Percentiles rank a stretch among this genome's conserved stretches.
Conservation (phyloP, 1,139 yeast genomes). For the Geotrichum phurueaensis region DNA sequence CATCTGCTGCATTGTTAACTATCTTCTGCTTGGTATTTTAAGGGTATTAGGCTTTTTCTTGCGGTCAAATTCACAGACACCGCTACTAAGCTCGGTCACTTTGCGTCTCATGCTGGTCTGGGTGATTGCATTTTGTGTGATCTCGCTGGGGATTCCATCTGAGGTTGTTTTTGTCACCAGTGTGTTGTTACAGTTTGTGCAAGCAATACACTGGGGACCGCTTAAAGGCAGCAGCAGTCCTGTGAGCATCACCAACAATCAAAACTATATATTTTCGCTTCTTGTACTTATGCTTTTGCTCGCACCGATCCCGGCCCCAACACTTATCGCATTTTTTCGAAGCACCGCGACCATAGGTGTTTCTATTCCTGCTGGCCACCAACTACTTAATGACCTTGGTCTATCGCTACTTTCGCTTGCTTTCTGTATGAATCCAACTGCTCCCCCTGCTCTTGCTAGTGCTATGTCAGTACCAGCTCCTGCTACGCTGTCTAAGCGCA, state of each 20-base stretch:
- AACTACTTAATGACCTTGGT: constrained; percentile 12
- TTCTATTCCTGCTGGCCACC: constrained; percentile 30
- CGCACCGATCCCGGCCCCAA: constrained; percentile 33
- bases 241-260: not conserved
- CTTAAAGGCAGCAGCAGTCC: not conserved
- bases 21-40: constrained; percentile 19
- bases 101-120: not conserved
- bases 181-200: constrained; percentile 40
- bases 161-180: constrained; percentile 67
- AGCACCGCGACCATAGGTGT: constrained; percentile 29
- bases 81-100: not conserved
- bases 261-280: constrained; percentile 28
- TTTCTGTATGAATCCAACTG: not conserved
- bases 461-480: not conserved
- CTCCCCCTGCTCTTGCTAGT: not conserved
- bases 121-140: constrained; percentile 39
- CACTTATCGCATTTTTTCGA: constrained; percentile 35
- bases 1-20: constrained; percentile 38
- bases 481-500: not conserved
- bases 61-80: not conserved
- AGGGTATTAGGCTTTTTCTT: not conserved
- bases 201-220: constrained; percentile 8
- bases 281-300: constrained; percentile 32
- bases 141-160: constrained; percentile 64
- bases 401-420: not conserved